Percentiles rank a stretch among this genome's conserved stretches.
Evolutionary conservation across 257 asterid species (phyloP).

Genomic region (Eustoma russellianum): DNA sequence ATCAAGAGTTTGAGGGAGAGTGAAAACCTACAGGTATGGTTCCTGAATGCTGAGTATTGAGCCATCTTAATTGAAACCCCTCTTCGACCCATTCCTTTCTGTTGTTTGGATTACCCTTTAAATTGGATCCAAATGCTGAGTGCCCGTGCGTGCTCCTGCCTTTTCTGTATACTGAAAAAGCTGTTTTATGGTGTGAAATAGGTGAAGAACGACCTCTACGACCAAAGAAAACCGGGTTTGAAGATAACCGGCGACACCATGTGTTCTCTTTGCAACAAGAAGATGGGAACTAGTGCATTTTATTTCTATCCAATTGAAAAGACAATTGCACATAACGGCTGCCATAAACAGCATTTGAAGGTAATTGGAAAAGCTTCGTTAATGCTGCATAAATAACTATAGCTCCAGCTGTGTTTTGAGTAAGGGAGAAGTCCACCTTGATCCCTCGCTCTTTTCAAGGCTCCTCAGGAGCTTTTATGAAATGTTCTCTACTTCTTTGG

Average conservation of each 20-base stretch:
- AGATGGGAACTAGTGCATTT: conserved; percentile 88
- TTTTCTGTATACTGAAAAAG: not conserved
- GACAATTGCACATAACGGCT: conserved; percentile 82
- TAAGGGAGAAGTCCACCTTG: not conserved
- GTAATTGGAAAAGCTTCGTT: conserved; percentile 55
- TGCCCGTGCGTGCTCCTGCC: no score
- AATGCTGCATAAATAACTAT: conserved; percentile 39
- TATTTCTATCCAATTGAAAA: conserved; percentile 89
- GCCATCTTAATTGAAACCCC: no score
- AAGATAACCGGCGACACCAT: conserved; percentile 70
- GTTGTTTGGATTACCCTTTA: not conserved
- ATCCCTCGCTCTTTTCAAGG: no score
- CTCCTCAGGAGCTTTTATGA: no score
- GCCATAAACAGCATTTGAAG: conserved; percentile 87
- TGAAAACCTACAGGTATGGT: conserved; percentile 82
- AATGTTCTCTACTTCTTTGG: no score
- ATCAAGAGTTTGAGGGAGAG: conserved; percentile 85
- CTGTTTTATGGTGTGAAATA: conserved; percentile 19
- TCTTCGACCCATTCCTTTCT: no score
- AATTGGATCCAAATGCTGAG: not conserved
- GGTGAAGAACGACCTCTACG: conserved; percentile 79
- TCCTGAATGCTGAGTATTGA: no score
- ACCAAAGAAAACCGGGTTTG: conserved; percentile 56
- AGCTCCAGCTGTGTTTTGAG: conserved; percentile 7
- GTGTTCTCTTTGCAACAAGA: conserved; percentile 92